These are phyloP conservation scores for Eustoma russellianum DNA, from an alignment of 257 asterid genomes.

Conservation along the genomic window DNA sequence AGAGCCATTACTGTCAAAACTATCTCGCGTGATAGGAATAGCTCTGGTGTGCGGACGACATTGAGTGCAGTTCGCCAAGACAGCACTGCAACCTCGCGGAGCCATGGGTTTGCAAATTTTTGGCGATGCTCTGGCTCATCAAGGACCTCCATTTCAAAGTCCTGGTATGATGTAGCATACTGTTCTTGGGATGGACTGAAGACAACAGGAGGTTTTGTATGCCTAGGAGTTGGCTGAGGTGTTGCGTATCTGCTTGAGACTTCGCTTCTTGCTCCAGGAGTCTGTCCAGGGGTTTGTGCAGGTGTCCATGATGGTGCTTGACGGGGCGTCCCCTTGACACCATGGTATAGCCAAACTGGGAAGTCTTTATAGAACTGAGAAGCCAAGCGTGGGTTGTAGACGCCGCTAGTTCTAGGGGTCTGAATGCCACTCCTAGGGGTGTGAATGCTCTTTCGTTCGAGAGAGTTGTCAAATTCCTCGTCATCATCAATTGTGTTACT, in stretches of 20 bases:
- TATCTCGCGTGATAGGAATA: constrained; percentile 64
- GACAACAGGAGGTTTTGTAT: constrained; percentile 20
- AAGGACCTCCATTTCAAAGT: constrained; percentile 43
- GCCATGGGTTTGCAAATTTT: constrained; percentile 77
- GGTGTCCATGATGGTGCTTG: constrained; percentile 85
- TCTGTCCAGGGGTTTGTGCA: constrained; percentile 41
- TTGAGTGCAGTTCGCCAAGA: constrained; percentile 73
- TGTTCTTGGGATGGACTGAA: constrained; percentile 34
- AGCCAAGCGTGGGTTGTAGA: constrained; percentile 50
- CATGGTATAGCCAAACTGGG: constrained; percentile 67
- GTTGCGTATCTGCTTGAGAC: constrained; percentile 19
- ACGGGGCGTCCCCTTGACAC: constrained; percentile 64
- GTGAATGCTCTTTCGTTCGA: constrained; percentile 36
- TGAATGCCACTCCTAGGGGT: constrained; percentile 44
- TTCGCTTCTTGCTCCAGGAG: constrained; percentile 37
- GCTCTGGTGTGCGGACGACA: constrained; percentile 76
- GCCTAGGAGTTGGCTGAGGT: constrained; percentile 25
- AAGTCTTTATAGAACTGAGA: constrained; percentile 87
- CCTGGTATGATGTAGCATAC: constrained; percentile 21
- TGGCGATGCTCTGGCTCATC: constrained; percentile 56
- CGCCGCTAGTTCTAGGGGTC: constrained; percentile 51
- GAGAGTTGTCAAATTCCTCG: constrained; percentile 53
- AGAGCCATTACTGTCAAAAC: constrained; percentile 71
- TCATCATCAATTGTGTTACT: constrained; percentile 23
- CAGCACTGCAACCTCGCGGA: constrained; percentile 63